Percentiles rank a stretch among this genome's conserved stretches.
Conservation (phyloP, 1,139 yeast species). For the Schizosaccharomyces versatilis region DNA sequence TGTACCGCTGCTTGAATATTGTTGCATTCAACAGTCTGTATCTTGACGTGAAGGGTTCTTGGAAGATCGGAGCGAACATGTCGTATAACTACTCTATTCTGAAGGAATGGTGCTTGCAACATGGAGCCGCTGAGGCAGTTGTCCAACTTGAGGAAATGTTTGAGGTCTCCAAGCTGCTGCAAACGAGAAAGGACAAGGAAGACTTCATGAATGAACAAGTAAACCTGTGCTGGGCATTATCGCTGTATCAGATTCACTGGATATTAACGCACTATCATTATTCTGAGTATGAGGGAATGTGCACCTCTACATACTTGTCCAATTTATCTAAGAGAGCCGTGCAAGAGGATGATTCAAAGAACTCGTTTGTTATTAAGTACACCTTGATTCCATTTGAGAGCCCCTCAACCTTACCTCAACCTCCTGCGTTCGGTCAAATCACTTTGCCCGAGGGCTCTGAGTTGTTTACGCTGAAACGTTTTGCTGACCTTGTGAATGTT, state of each 20-base stretch:
- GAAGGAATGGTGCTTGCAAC: conserved; percentile 97
- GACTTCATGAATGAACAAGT: background rate
- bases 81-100: conserved; percentile 88
- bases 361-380: no score
- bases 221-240: no score
- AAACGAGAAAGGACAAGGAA: conserved; percentile 30
- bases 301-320: no score
- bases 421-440: background rate
- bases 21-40: background rate
- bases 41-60: conserved; percentile 24
- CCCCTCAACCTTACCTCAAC: background rate
- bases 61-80: conserved; percentile 95
- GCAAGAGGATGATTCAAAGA: no score
- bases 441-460: background rate
- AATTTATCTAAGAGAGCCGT: no score
- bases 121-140: conserved; percentile 79
- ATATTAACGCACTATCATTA: no score
- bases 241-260: no score
- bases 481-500: background rate
- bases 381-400: no score
- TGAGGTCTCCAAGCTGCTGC: conserved; percentile 85
- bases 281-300: no score
- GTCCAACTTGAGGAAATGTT: conserved; percentile 66
- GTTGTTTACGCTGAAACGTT: background rate
- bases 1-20: background rate